These are phyloP conservation scores for Sphaerulina populicola DNA, from an alignment of 2,329 filamentous ascomycete species.

Conservation along the genomic window DNA sequence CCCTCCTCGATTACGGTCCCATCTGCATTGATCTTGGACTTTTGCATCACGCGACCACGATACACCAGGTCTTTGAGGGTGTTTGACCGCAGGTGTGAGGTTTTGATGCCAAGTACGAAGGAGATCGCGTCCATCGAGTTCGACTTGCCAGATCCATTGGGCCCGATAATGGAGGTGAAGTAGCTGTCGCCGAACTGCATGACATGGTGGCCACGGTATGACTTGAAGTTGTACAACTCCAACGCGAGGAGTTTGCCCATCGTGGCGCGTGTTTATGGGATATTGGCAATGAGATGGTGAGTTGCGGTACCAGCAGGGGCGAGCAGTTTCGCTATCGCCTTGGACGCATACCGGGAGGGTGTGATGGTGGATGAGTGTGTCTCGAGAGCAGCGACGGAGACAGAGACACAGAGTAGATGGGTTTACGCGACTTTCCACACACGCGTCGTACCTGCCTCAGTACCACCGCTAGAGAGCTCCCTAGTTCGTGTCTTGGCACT, in stretches of 20 bases:
- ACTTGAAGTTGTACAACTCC: constrained; percentile 98
- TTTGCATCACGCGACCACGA: constrained; percentile 84
- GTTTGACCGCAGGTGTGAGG: constrained; percentile 88
- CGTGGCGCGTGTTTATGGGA: constrained; percentile 32
- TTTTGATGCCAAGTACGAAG: constrained; percentile 97
- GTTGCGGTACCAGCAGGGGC: not conserved
- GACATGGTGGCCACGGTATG: constrained; percentile 93
- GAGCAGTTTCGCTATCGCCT: not conserved
- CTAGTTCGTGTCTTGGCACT: not conserved
- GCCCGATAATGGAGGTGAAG: constrained; percentile 97
- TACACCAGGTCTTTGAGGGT: constrained; percentile 94
- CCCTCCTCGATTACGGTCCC: constrained; percentile 56
- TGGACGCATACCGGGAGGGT: not conserved
- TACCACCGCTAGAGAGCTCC: not conserved
- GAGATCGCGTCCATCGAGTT: constrained; percentile 99
- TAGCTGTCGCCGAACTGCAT: constrained; percentile 95
- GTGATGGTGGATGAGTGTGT: not conserved
- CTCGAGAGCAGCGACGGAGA: not conserved
- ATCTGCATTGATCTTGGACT: constrained; percentile 85
- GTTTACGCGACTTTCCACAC: not conserved
- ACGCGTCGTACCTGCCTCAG: not conserved
- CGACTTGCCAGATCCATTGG: constrained; percentile 98
- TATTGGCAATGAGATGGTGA: not conserved
- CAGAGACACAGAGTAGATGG: not conserved
- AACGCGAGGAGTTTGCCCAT: constrained; percentile 97